Percentiles rank a stretch among this genome's conserved stretches.
These are phyloP conservation scores for Fusarium sp. DNA, from an alignment of 2,329 filamentous ascomycete genomes.

Conservation along the genomic window DNA sequence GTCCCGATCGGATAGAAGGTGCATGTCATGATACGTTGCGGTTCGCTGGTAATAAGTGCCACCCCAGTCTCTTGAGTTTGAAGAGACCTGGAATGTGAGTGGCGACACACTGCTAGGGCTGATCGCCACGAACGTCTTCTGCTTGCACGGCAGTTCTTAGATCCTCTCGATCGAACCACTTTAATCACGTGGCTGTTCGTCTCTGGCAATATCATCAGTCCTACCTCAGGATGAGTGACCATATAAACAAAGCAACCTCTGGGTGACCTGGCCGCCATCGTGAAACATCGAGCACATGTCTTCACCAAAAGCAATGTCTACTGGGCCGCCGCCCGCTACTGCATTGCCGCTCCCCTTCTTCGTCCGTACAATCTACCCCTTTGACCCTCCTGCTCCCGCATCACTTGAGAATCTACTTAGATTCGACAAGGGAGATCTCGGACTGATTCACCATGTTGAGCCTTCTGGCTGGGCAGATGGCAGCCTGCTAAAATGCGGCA, in stretches of 20 bases:
- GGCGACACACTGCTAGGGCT: background rate
- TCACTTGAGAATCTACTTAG: background rate
- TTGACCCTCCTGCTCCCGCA: background rate
- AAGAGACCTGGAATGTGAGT: background rate
- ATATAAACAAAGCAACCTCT: no score
- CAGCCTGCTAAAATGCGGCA: background rate
- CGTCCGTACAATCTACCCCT: background rate
- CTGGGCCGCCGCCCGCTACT: no score
- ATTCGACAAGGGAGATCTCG: background rate
- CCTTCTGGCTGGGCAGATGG: background rate
- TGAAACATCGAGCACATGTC: background rate
- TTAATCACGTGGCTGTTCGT: no score
- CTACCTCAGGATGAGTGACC: no score
- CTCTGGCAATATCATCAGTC: no score
- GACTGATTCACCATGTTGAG: background rate
- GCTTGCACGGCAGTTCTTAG: no score
- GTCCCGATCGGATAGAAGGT: background rate
- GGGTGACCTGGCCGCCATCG: no score
- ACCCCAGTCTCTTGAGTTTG: accelerated
- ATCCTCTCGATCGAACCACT: no score
- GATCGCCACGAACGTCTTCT: no score
- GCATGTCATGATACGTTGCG: background rate
- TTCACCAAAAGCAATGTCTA: background rate
- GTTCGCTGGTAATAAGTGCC: accelerated
- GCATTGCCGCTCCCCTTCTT: accelerated